These are phyloP conservation scores for Phlegmacium glaucopus DNA, from an alignment of 768 basidiomycete species.

Conservation along the genomic window DNA sequence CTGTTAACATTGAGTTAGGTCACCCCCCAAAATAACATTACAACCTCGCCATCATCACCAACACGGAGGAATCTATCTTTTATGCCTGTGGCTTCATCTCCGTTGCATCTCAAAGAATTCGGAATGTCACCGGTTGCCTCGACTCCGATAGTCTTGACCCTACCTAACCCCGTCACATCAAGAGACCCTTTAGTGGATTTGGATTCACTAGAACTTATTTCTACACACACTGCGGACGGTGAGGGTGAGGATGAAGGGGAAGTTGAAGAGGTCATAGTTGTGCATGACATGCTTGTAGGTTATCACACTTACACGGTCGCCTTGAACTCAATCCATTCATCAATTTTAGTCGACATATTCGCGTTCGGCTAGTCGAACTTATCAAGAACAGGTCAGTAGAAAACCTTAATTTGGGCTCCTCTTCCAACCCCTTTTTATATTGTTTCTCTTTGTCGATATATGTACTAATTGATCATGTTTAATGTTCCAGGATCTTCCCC, in stretches of 20 bases:
- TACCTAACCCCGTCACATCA: background rate
- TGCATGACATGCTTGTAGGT: constrained; percentile 16
- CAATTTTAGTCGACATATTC: background rate
- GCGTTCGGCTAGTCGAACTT: constrained; percentile 2
- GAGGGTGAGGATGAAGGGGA: constrained; percentile 22
- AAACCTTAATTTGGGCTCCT: too few relatives aligned
- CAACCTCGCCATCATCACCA: background rate
- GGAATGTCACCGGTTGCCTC: background rate
- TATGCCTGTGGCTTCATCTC: background rate
- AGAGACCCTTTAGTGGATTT: background rate
- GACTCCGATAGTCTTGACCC: background rate
- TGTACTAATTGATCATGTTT: background rate
- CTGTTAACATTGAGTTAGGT: background rate
- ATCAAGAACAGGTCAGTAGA: background rate
- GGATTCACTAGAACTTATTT: constrained; percentile 5
- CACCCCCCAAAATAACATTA: background rate
- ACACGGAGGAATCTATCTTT: background rate
- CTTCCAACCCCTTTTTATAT: too few relatives aligned
- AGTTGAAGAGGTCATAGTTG: constrained; percentile 14
- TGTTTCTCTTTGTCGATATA: background rate
- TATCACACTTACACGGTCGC: background rate
- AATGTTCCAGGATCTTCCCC: background rate
- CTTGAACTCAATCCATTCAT: background rate
- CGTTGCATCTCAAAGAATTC: background rate
- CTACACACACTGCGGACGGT: constrained; percentile 12